phyloP scores from a whole-genome alignment of 305 asterid genomes.

The Plantago rigida region DNA sequence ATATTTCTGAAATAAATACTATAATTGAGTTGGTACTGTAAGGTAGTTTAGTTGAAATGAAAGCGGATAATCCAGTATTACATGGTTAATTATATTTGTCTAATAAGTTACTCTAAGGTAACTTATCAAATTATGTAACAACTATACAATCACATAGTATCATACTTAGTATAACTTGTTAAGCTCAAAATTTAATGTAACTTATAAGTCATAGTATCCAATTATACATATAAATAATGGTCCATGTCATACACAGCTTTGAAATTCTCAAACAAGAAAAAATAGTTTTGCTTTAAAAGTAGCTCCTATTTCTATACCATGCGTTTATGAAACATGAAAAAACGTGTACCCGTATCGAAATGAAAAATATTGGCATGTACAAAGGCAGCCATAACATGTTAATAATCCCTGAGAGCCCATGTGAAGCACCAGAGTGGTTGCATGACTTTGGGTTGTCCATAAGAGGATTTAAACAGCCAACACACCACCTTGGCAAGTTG shows the following conservation, averaged over 20 bases:
- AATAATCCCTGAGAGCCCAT: slow-evolving; percentile 40
- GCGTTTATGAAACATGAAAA: background rate
- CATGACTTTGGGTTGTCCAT: slow-evolving; percentile 35
- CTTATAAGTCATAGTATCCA: too few species aligned
- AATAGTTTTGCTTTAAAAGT: background rate
- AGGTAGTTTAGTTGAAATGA: too few species aligned
- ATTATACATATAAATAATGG: background rate
- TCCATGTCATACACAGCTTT: background rate
- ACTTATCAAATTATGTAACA: too few species aligned
- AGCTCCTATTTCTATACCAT: too few species aligned
- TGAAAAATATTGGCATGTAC: slow-evolving; percentile 42
- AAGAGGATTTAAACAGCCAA: slow-evolving; percentile 29
- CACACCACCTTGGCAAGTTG: slow-evolving; percentile 41
- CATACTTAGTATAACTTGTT: too few species aligned
- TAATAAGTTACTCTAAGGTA: too few species aligned
- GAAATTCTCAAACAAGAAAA: background rate
- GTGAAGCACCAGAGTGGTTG: slow-evolving; percentile 33
- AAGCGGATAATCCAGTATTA: too few species aligned
- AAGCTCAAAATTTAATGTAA: too few species aligned
- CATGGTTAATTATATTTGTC: too few species aligned
- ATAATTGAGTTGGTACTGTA: too few species aligned
- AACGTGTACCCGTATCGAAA: background rate
- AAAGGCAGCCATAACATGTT: slow-evolving; percentile 42
- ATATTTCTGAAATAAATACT: too few species aligned
- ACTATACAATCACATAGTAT: too few species aligned